Percentiles rank a stretch among this genome's conserved stretches.
These are phyloP conservation scores for Hyphopichia pseudoburtonii DNA, from an alignment of 1,139 yeast genomes.

Conservation along the genomic window DNA sequence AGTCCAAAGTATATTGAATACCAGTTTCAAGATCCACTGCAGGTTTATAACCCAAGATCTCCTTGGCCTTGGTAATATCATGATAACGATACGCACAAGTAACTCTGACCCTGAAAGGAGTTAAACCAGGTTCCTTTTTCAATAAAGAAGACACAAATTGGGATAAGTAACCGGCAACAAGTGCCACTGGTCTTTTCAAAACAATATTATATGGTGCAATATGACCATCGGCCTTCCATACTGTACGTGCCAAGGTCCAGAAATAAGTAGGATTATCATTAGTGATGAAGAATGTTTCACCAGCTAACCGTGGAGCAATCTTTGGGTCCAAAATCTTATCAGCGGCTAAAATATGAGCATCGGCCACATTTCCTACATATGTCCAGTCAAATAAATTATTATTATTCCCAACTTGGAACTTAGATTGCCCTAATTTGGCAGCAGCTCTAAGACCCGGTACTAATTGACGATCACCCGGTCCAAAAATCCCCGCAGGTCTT, in stretches of 20 bases:
- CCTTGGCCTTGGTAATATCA: constrained; percentile 84
- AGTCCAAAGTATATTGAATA: constrained; percentile 72
- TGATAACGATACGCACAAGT: constrained; percentile 96
- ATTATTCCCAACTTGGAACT: constrained; percentile 92
- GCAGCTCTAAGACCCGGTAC: constrained; percentile 90
- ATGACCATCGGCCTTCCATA: constrained; percentile 95
- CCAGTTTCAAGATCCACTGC: constrained; percentile 81
- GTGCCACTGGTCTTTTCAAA: constrained; percentile 70
- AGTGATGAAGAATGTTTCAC: constrained; percentile 86
- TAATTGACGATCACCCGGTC: constrained; percentile 97
- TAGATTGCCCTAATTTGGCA: constrained; percentile 81
- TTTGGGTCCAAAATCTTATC: constrained; percentile 56
- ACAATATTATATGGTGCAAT: constrained; percentile 69
- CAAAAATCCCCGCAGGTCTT: constrained; percentile 97
- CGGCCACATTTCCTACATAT: constrained; percentile 99
- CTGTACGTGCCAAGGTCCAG: constrained; percentile 96
- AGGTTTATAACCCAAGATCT: constrained; percentile 75
- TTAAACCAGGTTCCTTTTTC: constrained; percentile 90
- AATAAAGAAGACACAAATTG: constrained; percentile 66
- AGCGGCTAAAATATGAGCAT: constrained; percentile 92
- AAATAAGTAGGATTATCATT: constrained; percentile 95
- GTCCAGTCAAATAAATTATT: constrained; percentile 95
- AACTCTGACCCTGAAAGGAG: constrained; percentile 91
- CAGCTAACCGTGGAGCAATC: constrained; percentile 54
- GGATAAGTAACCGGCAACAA: constrained; percentile 76